A percentile compares a stretch with the other conserved stretches of the same genome.
phyloP scores from a whole-genome alignment of 768 basidiomycete species.

The Psilocybe cyanescens region DNA sequence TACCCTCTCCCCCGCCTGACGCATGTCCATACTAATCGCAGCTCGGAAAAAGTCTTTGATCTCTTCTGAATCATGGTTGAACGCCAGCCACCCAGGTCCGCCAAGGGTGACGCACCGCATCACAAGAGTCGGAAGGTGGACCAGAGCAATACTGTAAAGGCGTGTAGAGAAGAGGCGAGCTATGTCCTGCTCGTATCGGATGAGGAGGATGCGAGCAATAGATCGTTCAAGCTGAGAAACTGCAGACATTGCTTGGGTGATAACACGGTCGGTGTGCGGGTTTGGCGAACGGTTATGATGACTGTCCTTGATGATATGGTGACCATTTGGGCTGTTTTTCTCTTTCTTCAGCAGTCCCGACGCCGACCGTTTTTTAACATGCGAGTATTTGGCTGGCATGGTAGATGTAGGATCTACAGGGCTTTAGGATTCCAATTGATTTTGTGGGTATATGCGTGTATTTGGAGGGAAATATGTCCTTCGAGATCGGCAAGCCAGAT shows the following conservation, averaged over 20 bases:
- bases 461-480: not conserved
- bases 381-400: constrained; percentile 78
- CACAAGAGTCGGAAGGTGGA: constrained; percentile 69
- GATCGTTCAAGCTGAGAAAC: constrained; percentile 69
- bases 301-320: constrained; percentile 34
- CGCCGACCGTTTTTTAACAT: constrained; percentile 68
- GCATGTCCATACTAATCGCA: constrained; percentile 74
- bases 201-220: constrained; percentile 67
- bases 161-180: constrained; percentile 75
- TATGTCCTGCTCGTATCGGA: constrained; percentile 78
- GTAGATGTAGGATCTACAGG: constrained; percentile 5
- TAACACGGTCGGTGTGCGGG: constrained; percentile 55
- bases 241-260: constrained; percentile 61
- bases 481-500: not conserved
- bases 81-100: constrained; percentile 71
- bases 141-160: constrained; percentile 64
- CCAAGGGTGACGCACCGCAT: constrained; percentile 64
- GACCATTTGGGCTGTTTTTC: constrained; percentile 33
- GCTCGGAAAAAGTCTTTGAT: constrained; percentile 77
- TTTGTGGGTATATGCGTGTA: not conserved
- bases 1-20: constrained; percentile 77
- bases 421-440: not conserved
- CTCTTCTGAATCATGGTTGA: constrained; percentile 69
- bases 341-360: constrained; percentile 52
- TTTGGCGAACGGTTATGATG: constrained; percentile 32